phyloP scores from a whole-genome alignment of 2,329 filamentous ascomycete genomes.

The Verruconis gallopava region DNA sequence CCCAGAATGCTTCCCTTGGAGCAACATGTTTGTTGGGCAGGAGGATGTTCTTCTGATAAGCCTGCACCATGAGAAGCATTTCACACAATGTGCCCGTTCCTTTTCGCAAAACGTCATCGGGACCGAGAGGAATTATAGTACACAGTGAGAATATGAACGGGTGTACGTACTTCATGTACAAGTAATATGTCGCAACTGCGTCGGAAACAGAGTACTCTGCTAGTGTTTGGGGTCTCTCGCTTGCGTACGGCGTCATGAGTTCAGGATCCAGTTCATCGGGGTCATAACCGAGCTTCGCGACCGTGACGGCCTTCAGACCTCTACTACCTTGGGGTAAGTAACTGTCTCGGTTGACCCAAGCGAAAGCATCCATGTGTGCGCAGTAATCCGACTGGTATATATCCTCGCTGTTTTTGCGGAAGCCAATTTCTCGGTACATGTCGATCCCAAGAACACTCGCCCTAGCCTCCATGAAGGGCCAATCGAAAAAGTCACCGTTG shows the following conservation, averaged over 20 bases:
- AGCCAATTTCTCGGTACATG: conserved; percentile 98
- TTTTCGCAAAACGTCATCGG: conserved; percentile 86
- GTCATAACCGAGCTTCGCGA: conserved; percentile 95
- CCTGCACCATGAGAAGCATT: conserved; percentile 98
- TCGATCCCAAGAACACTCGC: conserved; percentile 92
- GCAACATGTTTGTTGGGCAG: conserved; percentile 92
- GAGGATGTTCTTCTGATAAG: conserved; percentile 82
- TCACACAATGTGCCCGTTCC: conserved; percentile 98
- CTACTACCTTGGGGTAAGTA: conserved; percentile 95
- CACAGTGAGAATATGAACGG: conserved; percentile 98
- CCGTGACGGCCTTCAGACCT: conserved; percentile 93
- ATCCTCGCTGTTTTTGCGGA: conserved; percentile 88
- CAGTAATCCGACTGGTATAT: conserved; percentile 94
- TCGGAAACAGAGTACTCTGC: conserved; percentile 98
- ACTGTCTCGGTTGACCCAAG: conserved; percentile 97
- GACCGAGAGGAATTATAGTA: conserved; percentile 85
- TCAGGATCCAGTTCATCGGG: conserved; percentile 96
- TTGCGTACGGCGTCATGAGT: conserved; percentile 83
- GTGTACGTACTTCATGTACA: conserved; percentile 99
- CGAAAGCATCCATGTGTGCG: conserved; percentile 97
- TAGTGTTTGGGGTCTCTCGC: conserved; percentile 80
- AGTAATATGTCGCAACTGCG: conserved; percentile 94
- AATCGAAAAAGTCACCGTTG: conserved; percentile 99
- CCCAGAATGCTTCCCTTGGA: conserved; percentile 87
- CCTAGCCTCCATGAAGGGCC: conserved; percentile 92